These are phyloP conservation scores for Lithohypha guttulata DNA, from an alignment of 2,329 filamentous ascomycete genomes.

Conservation along the genomic window DNA sequence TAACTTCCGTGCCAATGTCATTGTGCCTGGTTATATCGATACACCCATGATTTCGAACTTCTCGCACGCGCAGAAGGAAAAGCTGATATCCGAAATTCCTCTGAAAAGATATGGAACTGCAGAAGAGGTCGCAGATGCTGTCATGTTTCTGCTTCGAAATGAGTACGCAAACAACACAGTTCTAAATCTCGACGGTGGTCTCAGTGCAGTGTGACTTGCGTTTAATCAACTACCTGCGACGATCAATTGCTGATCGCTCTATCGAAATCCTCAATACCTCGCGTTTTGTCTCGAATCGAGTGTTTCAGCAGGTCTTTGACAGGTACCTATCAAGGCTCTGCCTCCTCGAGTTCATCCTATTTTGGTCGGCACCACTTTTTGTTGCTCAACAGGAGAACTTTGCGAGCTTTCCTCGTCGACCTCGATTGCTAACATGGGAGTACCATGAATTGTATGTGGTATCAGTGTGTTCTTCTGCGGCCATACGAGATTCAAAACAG, in stretches of 20 bases:
- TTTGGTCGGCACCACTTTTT: no score
- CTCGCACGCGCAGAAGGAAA: slow-evolving; percentile 37
- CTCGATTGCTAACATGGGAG: no score
- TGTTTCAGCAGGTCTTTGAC: no score
- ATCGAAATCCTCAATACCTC: no score
- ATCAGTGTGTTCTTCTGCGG: slow-evolving; percentile 5
- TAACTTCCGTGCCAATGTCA: slow-evolving; percentile 64
- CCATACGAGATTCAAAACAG: slow-evolving; percentile 7
- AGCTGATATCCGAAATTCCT: slow-evolving; percentile 45
- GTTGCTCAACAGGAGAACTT: no score
- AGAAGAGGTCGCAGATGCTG: slow-evolving; percentile 71
- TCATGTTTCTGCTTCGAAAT: slow-evolving; percentile 65
- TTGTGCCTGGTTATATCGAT: slow-evolving; percentile 72
- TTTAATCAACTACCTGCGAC: no score
- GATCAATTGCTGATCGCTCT: no score
- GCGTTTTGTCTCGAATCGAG: no score
- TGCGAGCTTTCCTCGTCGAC: no score
- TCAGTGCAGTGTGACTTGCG: slow-evolving; percentile 60
- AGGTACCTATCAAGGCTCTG: no score
- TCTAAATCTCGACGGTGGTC: slow-evolving; percentile 73
- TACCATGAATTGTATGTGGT: slow-evolving; percentile 2
- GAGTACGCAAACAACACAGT: slow-evolving; percentile 79
- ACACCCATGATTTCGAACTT: slow-evolving; percentile 59
- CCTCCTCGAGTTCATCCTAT: neutral
- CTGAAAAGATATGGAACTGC: slow-evolving; percentile 54